Base-by-base conservation (phyloP, 1,139 yeast species). In the Candida sanyaensis region DNA sequence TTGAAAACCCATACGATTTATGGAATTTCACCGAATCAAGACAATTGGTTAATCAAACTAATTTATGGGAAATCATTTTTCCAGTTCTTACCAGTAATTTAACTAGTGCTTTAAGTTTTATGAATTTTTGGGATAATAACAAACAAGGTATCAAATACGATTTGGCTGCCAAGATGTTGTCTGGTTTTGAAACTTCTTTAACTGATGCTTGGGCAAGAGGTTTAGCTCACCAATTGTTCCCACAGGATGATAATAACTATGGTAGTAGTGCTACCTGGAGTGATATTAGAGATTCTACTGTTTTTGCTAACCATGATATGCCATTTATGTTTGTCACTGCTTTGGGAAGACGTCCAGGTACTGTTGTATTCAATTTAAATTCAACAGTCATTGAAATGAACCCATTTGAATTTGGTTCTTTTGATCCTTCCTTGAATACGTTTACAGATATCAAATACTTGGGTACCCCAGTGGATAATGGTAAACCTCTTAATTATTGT, bases 391-490 rank as follows among this genome's bases (percentile, higher is more conserved):
- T 73, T 46, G 78, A 73, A 54, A 64, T 71, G 54, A 72, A 69
- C 44, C 76, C 78, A 2, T 73, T 61, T 51, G 78, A 73, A 55
- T 62, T 73, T 67, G 78, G 78, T 4, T 70, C 76, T 1, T 73
- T 69, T 56, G 77, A 73, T 50, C 65, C 71, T 2, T 65, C 74
- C 0, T 62, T 73, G 45, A 69, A 71, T 51, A 55, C 73, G 1
- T 73, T 72, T 51, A 63, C 70, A 26, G 73, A 73, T 49, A 57
- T 68, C 28, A 63, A 64, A 52, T 73, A 73, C 46, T 54, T 73
- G 50, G 97, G 97, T 33, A 79, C 95, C 1, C 66, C 75, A 10
- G 75, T 82, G 27, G 62, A 71, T 26, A 73, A 81, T 54, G 96
- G 96, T 45, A 55, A 64, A 12, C 81, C 85, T 10, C 59, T 58